Evolutionary conservation across 2,329 filamentous ascomycete species (phyloP).

Genomic region (Aspergillus ruber): DNA sequence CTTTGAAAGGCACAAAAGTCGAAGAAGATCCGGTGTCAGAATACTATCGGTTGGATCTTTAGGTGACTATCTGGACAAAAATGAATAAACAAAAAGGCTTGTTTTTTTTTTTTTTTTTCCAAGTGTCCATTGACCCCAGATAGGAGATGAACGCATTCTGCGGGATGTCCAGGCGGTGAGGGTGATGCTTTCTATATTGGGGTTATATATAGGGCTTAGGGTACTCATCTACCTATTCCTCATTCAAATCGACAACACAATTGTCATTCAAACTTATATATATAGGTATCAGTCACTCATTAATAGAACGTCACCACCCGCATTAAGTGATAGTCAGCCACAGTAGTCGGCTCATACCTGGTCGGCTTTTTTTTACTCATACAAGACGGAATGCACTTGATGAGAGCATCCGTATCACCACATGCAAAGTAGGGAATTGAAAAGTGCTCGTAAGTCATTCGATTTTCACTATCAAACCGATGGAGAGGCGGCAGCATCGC

Average conservation of each 20-base stretch:
- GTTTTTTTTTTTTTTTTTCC: not conserved
- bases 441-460: slow-evolving; percentile 48
- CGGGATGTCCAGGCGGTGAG: slow-evolving; percentile 3
- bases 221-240: not conserved
- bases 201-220: slow-evolving; percentile 16
- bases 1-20: too few relatives aligned
- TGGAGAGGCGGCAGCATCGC: slow-evolving; percentile 43
- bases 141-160: slow-evolving; percentile 8
- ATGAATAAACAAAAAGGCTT: slow-evolving; percentile 1
- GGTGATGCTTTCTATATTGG: slow-evolving; percentile 4
- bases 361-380: slow-evolving; percentile 37
- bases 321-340: slow-evolving; percentile 32
- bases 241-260: not conserved
- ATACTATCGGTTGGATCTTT: too few relatives aligned
- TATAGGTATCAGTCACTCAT: not conserved
- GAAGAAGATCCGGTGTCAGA: too few relatives aligned
- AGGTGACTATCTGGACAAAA: too few relatives aligned
- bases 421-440: slow-evolving; percentile 57
- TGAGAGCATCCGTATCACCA: slow-evolving; percentile 44
- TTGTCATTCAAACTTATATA: not conserved
- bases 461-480: slow-evolving; percentile 30
- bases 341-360: slow-evolving; percentile 46
- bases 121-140: not conserved
- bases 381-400: slow-evolving; percentile 49
- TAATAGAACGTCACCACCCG: slow-evolving; percentile 16